phyloP scores from a whole-genome alignment of 495 filamentous ascomycete genomes.

The Trichoderma parareesei region DNA sequence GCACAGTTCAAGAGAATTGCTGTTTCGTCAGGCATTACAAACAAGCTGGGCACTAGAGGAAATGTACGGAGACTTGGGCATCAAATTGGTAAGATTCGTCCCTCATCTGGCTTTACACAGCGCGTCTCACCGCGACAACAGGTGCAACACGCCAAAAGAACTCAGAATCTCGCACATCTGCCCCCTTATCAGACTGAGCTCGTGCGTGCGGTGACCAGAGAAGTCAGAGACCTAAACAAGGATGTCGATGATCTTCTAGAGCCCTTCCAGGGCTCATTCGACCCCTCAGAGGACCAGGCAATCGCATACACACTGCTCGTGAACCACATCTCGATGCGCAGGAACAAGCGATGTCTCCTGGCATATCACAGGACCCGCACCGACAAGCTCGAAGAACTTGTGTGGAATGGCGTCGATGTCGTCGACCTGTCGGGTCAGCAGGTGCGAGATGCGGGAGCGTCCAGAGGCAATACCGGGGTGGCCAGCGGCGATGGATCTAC shows the following conservation, averaged over 20 bases:
- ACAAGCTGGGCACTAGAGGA: constrained; percentile 7
- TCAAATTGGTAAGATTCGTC: constrained; percentile 58
- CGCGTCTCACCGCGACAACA: constrained; percentile 24
- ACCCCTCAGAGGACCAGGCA: constrained; percentile 75
- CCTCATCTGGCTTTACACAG: constrained; percentile 13
- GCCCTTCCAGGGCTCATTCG: constrained; percentile 75
- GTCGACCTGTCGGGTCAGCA: constrained; percentile 39
- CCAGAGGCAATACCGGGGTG: constrained; percentile 24
- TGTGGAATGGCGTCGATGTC: constrained; percentile 83
- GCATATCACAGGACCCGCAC: constrained; percentile 87
- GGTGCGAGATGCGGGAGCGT: constrained; percentile 21
- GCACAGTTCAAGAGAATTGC: background rate
- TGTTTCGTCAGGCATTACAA: background rate
- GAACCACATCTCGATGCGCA: constrained; percentile 87
- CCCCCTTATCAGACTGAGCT: constrained; percentile 92
- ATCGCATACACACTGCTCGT: constrained; percentile 83
- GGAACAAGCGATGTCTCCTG: constrained; percentile 93
- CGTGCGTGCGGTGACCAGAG: constrained; percentile 76
- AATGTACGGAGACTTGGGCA: constrained; percentile 90
- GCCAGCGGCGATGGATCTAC: constrained; percentile 36
- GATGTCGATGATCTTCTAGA: constrained; percentile 74
- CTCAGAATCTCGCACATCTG: constrained; percentile 76
- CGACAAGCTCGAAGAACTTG: constrained; percentile 88
- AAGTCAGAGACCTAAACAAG: constrained; percentile 90
- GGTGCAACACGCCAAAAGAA: constrained; percentile 97